Conservation (phyloP, 805 yeast species). For the Yamadazyma insecticola region DNA sequence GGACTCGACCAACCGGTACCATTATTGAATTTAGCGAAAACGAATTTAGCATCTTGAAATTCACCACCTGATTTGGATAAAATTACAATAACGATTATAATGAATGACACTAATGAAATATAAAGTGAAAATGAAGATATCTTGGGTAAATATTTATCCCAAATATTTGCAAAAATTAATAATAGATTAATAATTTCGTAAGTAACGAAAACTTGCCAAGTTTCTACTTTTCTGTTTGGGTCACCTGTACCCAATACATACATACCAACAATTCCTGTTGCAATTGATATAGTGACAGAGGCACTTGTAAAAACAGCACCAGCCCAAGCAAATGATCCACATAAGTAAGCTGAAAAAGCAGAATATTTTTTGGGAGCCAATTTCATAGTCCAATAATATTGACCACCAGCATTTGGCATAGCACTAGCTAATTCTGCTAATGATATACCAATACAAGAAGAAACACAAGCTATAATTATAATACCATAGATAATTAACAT, state of each 20-base stretch:
- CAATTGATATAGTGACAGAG: conserved; percentile 33
- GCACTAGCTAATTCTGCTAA: conserved; percentile 37
- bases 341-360: conserved; percentile 32
- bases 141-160: conserved; percentile 48
- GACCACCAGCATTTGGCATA: conserved; percentile 41
- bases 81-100: conserved; percentile 49
- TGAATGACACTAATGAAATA: conserved; percentile 48
- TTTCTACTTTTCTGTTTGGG: conserved; percentile 22
- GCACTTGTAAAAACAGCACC: conserved; percentile 39
- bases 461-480: conserved; percentile 32
- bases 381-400: conserved; percentile 38
- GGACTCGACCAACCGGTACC: conserved; percentile 57
- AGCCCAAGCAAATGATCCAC: conserved; percentile 41
- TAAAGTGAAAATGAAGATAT: conserved; percentile 48
- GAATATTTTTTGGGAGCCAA: conserved; percentile 36
- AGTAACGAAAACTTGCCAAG: conserved; percentile 54
- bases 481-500: conserved; percentile 37
- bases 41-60: conserved; percentile 48
- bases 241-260: conserved; percentile 32
- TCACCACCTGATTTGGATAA: conserved; percentile 49
- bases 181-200: conserved; percentile 42
- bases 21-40: conserved; percentile 50
- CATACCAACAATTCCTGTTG: conserved; percentile 33
- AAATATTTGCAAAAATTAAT: conserved; percentile 44
- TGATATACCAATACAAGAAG: conserved; percentile 33